phyloP scores from a whole-genome alignment of 1,139 yeast species.

The Meyerozyma elateridarum region DNA sequence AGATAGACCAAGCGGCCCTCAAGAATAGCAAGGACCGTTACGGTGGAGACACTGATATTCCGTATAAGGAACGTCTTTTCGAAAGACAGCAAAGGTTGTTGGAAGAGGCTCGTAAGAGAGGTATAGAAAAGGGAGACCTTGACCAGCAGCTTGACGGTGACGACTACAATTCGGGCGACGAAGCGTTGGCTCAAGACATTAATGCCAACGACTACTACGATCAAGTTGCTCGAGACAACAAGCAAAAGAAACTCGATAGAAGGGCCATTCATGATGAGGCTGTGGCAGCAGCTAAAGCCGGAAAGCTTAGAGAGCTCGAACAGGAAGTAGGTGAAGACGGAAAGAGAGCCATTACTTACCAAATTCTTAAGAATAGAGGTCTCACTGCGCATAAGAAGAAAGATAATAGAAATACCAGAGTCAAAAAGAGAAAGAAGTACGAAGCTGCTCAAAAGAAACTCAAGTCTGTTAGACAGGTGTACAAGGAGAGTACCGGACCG shows the following conservation, averaged over 20 bases:
- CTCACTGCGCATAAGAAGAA: slow-evolving; percentile 88
- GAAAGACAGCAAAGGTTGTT: slow-evolving; percentile 84
- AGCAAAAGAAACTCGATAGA: slow-evolving; percentile 47
- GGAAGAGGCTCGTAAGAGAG: slow-evolving; percentile 87
- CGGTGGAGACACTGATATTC: slow-evolving; percentile 86
- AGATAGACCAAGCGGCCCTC: slow-evolving; percentile 79
- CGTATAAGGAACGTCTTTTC: slow-evolving; percentile 84
- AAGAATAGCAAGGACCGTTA: slow-evolving; percentile 48
- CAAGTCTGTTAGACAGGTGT: slow-evolving; percentile 84
- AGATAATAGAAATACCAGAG: slow-evolving; percentile 93
- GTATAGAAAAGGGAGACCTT: slow-evolving; percentile 47
- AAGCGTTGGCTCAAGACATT: slow-evolving; percentile 32
- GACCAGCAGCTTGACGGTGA: slow-evolving; percentile 55
- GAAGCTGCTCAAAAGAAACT: slow-evolving; percentile 94
- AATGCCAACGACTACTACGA: slow-evolving; percentile 45
- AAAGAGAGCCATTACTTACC: slow-evolving; percentile 92
- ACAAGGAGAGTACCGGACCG: slow-evolving; percentile 69
- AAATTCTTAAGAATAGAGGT: slow-evolving; percentile 92
- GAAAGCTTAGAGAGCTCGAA: slow-evolving; percentile 67
- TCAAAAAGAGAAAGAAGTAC: slow-evolving; percentile 96
- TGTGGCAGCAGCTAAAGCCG: slow-evolving; percentile 77
- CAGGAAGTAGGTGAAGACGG: slow-evolving; percentile 72
- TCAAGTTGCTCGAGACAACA: slow-evolving; percentile 44
- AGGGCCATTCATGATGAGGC: slow-evolving; percentile 68
- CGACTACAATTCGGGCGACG: slow-evolving; percentile 46